Evolutionary conservation across 805 yeast genomes (phyloP).

Genomic region (Kurtzmaniella fragi): DNA sequence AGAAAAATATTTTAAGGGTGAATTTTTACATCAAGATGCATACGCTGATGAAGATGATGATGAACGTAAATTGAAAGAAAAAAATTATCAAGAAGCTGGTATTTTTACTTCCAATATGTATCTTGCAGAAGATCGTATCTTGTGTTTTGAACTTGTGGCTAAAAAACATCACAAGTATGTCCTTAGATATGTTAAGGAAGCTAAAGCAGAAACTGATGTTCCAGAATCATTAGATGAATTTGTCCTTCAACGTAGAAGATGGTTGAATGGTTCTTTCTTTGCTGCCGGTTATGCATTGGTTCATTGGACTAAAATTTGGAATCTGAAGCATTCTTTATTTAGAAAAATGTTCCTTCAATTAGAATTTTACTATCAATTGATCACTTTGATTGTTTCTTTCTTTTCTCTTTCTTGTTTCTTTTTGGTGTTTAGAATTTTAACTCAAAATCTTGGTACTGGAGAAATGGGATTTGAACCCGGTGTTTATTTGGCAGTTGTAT

Average conservation of each 20-base stretch:
- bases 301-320: conserved; percentile 85
- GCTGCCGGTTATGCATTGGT: conserved; percentile 89
- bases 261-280: conserved; percentile 97
- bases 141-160: conserved; percentile 94
- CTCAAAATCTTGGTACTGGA: conserved; percentile 65
- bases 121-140: conserved; percentile 91
- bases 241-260: conserved; percentile 92
- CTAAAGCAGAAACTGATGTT: conserved; percentile 92
- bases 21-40: conserved; percentile 60
- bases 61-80: conserved; percentile 34
- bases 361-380: conserved; percentile 80
- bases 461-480: conserved; percentile 68
- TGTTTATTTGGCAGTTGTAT: conserved; percentile 66
- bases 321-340: conserved; percentile 74
- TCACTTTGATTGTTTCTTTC: conserved; percentile 81
- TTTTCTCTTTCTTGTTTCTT: conserved; percentile 88
- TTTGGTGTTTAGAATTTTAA: conserved; percentile 82
- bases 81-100: conserved; percentile 45
- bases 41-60: conserved; percentile 32
- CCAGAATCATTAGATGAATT: conserved; percentile 95
- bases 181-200: conserved; percentile 78
- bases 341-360: conserved; percentile 79
- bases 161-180: conserved; percentile 70
- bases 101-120: conserved; percentile 95
- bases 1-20: conserved; percentile 89